Percentiles rank a stretch among this genome's conserved stretches.
phyloP scores from a whole-genome alignment of 495 filamentous ascomycete species.

The Lophiostoma macrostomum region DNA sequence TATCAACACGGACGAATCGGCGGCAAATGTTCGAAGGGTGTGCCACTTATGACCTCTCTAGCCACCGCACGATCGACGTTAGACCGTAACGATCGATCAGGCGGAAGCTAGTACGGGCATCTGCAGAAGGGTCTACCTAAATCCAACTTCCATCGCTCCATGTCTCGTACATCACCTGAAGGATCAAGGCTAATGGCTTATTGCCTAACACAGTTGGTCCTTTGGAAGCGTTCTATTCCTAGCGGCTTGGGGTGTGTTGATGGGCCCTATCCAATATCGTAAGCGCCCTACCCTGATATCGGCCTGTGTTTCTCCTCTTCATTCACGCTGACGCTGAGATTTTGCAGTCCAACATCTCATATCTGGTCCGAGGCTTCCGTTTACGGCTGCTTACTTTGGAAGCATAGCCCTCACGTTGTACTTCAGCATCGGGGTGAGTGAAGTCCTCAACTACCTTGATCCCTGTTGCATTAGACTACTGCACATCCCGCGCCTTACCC shows the following conservation, averaged over 20 bases:
- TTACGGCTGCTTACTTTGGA: conserved; percentile 96
- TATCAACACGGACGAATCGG: conserved; percentile 1
- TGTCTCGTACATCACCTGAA: conserved; percentile 17
- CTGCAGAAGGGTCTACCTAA: conserved; percentile 34
- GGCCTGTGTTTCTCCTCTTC: too few relatives aligned
- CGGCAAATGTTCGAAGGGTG: neutral
- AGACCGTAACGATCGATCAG: conserved; percentile 30
- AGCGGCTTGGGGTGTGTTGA: conserved; percentile 87
- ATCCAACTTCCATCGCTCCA: conserved; percentile 19
- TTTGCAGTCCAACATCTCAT: conserved; percentile 68
- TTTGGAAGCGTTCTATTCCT: conserved; percentile 88
- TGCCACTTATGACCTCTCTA: conserved; percentile 31
- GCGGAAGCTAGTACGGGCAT: conserved; percentile 32
- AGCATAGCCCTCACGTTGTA: conserved; percentile 87
- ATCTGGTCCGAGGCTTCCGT: conserved; percentile 81
- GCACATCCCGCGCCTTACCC: conserved; percentile 21
- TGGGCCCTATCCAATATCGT: conserved; percentile 78
- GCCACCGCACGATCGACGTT: conserved; percentile 26
- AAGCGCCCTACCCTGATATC: conserved; percentile 31
- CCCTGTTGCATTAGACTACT: conserved; percentile 20
- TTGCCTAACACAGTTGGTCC: conserved; percentile 69
- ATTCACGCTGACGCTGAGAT: too few relatives aligned
- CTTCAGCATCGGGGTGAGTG: conserved; percentile 82
- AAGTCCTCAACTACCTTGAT: conserved; percentile 4
- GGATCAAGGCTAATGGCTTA: conserved; percentile 21